Percentiles rank a stretch among this genome's conserved stretches.
These are phyloP conservation scores for Trichoderma koningiopsis DNA, from an alignment of 2,329 filamentous ascomycete species.

Conservation along the genomic window DNA sequence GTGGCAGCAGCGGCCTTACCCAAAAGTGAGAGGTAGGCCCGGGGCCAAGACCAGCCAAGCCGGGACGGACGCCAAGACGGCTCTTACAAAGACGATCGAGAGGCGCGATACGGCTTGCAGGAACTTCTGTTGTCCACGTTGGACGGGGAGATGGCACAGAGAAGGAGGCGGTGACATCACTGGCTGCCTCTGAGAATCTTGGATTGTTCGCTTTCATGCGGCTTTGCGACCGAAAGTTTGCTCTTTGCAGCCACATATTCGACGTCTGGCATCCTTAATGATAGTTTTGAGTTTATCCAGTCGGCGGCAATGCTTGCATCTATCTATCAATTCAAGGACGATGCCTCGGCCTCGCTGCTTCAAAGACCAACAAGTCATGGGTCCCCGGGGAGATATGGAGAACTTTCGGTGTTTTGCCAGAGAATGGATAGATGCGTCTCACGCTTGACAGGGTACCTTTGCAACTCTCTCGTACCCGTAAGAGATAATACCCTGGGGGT, in stretches of 20 bases:
- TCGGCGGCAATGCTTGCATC: background rate
- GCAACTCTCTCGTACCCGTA: background rate
- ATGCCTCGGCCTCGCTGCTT: background rate
- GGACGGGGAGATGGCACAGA: background rate
- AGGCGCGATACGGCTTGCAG: slow-evolving; percentile 11
- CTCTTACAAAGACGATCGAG: background rate
- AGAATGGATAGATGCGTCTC: slow-evolving; percentile 1
- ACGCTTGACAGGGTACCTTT: slow-evolving; percentile 13
- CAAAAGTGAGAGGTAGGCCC: background rate
- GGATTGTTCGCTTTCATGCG: background rate
- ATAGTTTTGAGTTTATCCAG: background rate
- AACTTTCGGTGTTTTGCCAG: slow-evolving; percentile 5
- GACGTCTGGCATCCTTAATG: background rate
- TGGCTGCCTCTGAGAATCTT: background rate
- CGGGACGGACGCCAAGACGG: slow-evolving; percentile 21
- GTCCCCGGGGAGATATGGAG: slow-evolving; percentile 1
- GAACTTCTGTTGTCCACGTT: slow-evolving; percentile 19
- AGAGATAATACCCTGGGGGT: slow-evolving; percentile 14
- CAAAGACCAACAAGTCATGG: background rate
- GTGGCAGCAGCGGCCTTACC: background rate
- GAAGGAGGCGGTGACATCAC: slow-evolving; percentile 13
- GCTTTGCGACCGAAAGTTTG: background rate
- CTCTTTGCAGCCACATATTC: background rate
- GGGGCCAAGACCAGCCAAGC: slow-evolving; percentile 19
- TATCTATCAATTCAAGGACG: background rate